Evolutionary conservation across 1,284 basidiomycete genomes (phyloP), one percentile per base, ranked within the genome.

Genomic region (Apiotrichum veenhuisii): DNA sequence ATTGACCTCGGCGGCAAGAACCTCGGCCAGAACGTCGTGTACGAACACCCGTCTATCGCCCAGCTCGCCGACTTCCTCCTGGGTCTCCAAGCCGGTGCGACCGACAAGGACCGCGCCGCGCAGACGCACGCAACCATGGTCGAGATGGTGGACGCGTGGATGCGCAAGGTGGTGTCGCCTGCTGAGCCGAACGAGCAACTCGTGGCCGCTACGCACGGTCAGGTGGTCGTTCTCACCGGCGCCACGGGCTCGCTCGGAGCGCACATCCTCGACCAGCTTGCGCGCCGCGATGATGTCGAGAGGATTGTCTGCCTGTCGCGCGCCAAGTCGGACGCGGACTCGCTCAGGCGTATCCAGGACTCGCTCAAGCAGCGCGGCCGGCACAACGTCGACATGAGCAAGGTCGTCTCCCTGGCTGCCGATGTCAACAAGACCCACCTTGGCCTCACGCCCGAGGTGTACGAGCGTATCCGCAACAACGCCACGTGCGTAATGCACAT

Each of bases 241-340:
- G 82, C 80, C 0, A 85, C 84, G 1, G 85, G 85, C 1, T 82
- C 82, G 0, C 78, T 86, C 7, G 85, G 85, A 5, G 82, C 83
- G 1, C 81, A 84, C 54, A 75, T 85, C 14, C 78, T 86, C 23
- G 69, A 77, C 23, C 76, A 80, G 47, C 76, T 85, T 2, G n/a
- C 26, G 4, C n/a, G n/a, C n/a, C 25, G 37, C 8, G n/a, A 34
- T 1, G 14, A 18, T 22, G 44, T 47, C 2, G 7, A 18, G 9
- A 25, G 36, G 14, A 30, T 53, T n/a, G 27, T 53, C 43, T 53
- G 52, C 18, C 52, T 53, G 12, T 46, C 44, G 7, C 52, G 52
- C 18, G 52, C 52, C 9, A 9, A 14, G 18, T 38, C 43, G 3
- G 26, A 53, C 20, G 44, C 43, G 9, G 52, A 38, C 5, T 46